phyloP scores from a whole-genome alignment of 352 stramenopile genomes.

The Phytopythium litorale region DNA sequence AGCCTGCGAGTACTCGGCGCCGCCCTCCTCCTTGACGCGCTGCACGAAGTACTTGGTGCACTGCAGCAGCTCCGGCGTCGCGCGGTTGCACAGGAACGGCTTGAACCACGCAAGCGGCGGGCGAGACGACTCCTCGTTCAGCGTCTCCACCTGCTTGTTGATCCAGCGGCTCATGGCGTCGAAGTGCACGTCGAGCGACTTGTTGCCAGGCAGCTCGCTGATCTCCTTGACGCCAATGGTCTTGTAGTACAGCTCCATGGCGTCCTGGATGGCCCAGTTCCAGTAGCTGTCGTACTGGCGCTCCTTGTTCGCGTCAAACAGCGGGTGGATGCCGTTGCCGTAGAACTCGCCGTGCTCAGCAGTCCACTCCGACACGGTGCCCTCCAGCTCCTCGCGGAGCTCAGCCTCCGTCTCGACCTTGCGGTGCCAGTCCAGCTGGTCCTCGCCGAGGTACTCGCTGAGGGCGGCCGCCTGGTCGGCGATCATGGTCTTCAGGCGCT shows the following conservation, averaged over 20 bases:
- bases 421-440: slow-evolving; percentile 45
- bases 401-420: slow-evolving; percentile 48
- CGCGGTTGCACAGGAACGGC: slow-evolving; percentile 63
- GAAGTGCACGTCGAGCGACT: slow-evolving; percentile 35
- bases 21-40: slow-evolving; percentile 38
- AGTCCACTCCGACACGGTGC: slow-evolving; percentile 40
- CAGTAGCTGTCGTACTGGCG: slow-evolving; percentile 77
- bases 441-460: slow-evolving; percentile 45
- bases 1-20: slow-evolving; percentile 39
- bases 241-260: slow-evolving; percentile 58
- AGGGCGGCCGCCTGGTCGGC: slow-evolving; percentile 46
- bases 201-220: slow-evolving; percentile 19
- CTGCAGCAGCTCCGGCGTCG: slow-evolving; percentile 56
- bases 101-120: slow-evolving; percentile 58
- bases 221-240: slow-evolving; percentile 26
- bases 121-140: slow-evolving; percentile 24
- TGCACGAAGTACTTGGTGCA: slow-evolving; percentile 48
- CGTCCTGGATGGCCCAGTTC: slow-evolving; percentile 78
- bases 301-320: slow-evolving; percentile 73
- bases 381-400: slow-evolving; percentile 54
- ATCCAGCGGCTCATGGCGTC: slow-evolving; percentile 54
- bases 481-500: slow-evolving; percentile 55
- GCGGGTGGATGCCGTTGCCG: slow-evolving; percentile 38
- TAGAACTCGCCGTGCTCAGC: slow-evolving; percentile 61
- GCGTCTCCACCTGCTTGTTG: slow-evolving; percentile 41